Evolutionary conservation across 2,329 filamentous ascomycete species (phyloP), one percentile per base, ranked within the genome.

Genomic region (Aureobasidium sp.): DNA sequence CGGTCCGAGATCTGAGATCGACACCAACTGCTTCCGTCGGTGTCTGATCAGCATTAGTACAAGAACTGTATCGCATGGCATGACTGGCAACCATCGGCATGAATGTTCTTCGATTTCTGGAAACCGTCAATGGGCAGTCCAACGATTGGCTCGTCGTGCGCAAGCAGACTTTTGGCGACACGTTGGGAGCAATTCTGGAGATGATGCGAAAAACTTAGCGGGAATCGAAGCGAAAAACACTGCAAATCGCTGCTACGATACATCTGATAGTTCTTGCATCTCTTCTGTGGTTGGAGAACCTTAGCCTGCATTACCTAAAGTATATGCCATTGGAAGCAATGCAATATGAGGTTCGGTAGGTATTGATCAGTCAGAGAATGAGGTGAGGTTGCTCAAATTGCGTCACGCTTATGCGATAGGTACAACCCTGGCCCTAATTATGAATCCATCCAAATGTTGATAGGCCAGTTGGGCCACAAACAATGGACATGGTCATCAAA

Each of bases 1-100:
- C 53, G 53, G 53, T 45, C 53, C 53, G 53, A 37, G 39, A 45
- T 34, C 21, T 45, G 32, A 30, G 41, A 57, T 57, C 53, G 53
- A 57, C 53, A 30, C 27, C 41, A 29, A 34, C n/a, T 34, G 41
- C 41, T 57, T 36, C 32, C 25, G 6, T 25, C 29, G n/a, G 41
- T 41, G 50, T 42, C 27, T 42, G 50, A 54, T 54, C 50, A 54
- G 37, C 50, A 42, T 39, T 13, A 54, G 14, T 7, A 54, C 5
- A 29, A 25, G 50, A 42, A 42, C 25, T 32, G 2, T 37, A 54
- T 41, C 50, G 37, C 25, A 21, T 32, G 27, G 27, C 25, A 54
- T 54, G 25, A 42, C 50, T 39, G 37, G 27, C 16, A 21, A 21
- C 16, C 25, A 54, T 30, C 8, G 21, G 41, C 41, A 44, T 30